Conservation (phyloP, 73 alveolate genomes). For the Paramecium bursaria region DNA sequence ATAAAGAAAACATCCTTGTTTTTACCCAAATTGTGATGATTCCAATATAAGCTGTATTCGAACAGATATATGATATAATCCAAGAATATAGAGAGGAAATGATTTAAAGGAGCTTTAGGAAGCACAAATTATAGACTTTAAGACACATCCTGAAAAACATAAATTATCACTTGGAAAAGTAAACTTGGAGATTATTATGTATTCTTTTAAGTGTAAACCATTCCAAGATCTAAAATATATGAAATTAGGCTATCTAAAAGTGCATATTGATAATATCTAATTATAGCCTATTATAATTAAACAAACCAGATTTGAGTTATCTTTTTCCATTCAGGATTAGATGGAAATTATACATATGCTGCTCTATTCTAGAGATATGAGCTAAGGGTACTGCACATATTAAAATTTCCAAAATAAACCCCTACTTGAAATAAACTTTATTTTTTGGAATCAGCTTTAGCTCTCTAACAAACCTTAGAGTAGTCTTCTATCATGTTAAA, state of each 20-base stretch:
- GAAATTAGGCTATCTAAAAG: neutral
- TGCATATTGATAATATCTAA: neutral
- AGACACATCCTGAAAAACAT: neutral
- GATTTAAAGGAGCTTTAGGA: slow-evolving; percentile 25
- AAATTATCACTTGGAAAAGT: slow-evolving; percentile 24
- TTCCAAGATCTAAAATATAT: slow-evolving; percentile 41
- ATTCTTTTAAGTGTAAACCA: neutral
- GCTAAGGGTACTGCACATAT: neutral
- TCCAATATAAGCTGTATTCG: slow-evolving; percentile 27
- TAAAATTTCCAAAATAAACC: slow-evolving; percentile 32
- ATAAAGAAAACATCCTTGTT: slow-evolving; percentile 32
- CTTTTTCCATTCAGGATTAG: slow-evolving; percentile 33
- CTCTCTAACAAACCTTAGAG: neutral
- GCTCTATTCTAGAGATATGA: slow-evolving; percentile 31
- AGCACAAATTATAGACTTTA: neutral
- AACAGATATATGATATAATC: slow-evolving; percentile 36
- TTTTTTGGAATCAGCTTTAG: slow-evolving; percentile 6
- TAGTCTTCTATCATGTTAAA: slow-evolving; percentile 9
- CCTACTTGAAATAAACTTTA: slow-evolving; percentile 18
- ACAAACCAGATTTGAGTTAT: slow-evolving; percentile 15
- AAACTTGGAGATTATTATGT: neutral
- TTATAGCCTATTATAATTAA: neutral
- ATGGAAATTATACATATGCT: neutral
- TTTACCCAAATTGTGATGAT: slow-evolving; percentile 32
- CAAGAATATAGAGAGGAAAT: neutral